Evolutionary conservation across 371 early-diverging fungal genomes (phyloP).

Genomic region (Astathelohania contejeani): DNA sequence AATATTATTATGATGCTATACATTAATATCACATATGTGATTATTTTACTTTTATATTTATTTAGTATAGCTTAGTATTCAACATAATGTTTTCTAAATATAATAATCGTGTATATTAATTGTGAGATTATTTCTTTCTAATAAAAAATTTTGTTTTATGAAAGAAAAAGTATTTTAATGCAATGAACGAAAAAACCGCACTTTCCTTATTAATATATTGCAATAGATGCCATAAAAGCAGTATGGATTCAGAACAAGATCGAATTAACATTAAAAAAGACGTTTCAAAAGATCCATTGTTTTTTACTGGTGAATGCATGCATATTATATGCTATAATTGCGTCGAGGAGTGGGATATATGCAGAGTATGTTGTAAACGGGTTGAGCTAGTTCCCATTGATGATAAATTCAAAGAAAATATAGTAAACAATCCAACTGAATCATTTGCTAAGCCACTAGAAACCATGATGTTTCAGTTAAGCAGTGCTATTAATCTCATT

Average conservation of each 20-base stretch:
- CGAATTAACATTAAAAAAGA: neutral
- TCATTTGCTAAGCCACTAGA: neutral
- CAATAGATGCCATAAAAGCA: conserved; percentile 1
- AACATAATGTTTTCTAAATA: too few species aligned
- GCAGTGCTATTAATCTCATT: neutral
- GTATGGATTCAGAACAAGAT: neutral
- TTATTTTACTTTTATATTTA: too few species aligned
- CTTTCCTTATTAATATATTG: neutral
- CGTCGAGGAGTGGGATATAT: neutral
- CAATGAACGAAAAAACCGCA: neutral
- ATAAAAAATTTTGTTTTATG: too few species aligned
- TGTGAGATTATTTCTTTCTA: too few species aligned
- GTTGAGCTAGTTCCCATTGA: neutral
- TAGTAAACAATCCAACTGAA: neutral
- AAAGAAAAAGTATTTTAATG: too few species aligned
- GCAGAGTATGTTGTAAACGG: neutral
- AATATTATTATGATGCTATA: too few species aligned
- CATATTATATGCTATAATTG: conserved; percentile 2
- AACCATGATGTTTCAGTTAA: conserved; percentile 2
- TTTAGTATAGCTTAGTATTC: too few species aligned
- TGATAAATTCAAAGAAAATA: neutral
- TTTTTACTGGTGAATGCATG: conserved; percentile 2
- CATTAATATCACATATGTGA: too few species aligned
- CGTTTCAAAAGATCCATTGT: neutral
- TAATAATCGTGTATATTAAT: too few species aligned